phyloP scores from a whole-genome alignment of 1,284 basidiomycete species.

The Microbotryum silenes-acaulis region DNA sequence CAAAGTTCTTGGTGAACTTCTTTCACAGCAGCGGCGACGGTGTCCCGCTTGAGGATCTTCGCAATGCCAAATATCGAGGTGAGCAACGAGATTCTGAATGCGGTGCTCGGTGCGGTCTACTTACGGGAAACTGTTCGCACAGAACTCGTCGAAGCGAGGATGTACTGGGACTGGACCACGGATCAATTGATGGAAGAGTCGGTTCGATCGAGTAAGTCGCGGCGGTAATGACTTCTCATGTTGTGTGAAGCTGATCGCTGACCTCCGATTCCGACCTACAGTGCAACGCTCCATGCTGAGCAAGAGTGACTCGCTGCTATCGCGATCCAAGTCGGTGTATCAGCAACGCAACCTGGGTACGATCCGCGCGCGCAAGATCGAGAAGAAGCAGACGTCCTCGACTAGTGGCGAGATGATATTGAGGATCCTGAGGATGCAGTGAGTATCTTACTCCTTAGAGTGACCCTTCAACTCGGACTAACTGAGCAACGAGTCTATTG shows the following conservation, averaged over 20 bases:
- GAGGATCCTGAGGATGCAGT: constrained; percentile 74
- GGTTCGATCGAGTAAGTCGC: constrained; percentile 19
- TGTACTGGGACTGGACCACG: constrained; percentile 92
- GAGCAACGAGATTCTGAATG: constrained; percentile 16
- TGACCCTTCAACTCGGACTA: neutral
- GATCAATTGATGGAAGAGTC: constrained; percentile 31
- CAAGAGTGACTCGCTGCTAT: constrained; percentile 54
- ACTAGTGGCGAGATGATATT: constrained; percentile 76
- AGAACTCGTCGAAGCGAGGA: constrained; percentile 71
- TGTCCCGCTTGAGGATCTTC: constrained; percentile 74
- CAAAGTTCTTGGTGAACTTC: constrained; percentile 82
- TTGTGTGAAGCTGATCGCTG: constrained; percentile 17
- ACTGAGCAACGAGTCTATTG: neutral
- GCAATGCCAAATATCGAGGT: constrained; percentile 89
- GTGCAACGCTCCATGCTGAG: constrained; percentile 46
- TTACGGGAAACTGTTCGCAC: constrained; percentile 3
- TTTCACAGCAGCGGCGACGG: constrained; percentile 88
- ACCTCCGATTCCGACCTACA: constrained; percentile 1
- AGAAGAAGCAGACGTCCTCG: constrained; percentile 67
- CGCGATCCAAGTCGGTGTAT: constrained; percentile 79
- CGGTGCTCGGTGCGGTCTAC: neutral
- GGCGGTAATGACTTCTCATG: neutral
- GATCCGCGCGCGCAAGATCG: constrained; percentile 86
- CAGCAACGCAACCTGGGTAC: constrained; percentile 85
- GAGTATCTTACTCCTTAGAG: constrained; percentile 9